phyloP scores from a whole-genome alignment of 116 monocot genomes.

The Dioscorea cayenensis region DNA sequence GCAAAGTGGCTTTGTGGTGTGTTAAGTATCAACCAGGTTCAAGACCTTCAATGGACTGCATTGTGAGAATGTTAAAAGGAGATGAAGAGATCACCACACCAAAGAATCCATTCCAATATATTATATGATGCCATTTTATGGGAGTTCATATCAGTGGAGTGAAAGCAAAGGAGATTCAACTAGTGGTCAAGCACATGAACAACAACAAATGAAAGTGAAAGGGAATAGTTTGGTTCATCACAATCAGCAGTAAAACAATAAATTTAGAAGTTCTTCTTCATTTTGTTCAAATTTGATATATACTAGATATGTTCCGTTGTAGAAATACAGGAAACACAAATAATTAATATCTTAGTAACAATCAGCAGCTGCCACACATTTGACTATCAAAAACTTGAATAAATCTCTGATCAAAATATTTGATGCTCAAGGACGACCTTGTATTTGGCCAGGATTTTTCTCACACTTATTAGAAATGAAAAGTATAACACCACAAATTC shows the following conservation, averaged over 20 bases:
- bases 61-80: constrained; percentile 29
- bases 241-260: not conserved
- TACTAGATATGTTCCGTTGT: not conserved
- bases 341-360: too few relatives aligned
- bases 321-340: too few relatives aligned
- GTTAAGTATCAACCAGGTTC: constrained; percentile 16
- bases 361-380: too few relatives aligned
- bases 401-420: too few relatives aligned
- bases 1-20: constrained; percentile 21
- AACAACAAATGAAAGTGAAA: not conserved
- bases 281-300: not conserved
- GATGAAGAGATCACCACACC: constrained; percentile 3
- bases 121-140: not conserved
- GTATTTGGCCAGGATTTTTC: too few relatives aligned
- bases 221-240: not conserved
- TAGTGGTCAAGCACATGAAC: not conserved
- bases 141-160: not conserved
- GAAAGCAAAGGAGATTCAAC: not conserved
- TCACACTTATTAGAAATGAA: too few relatives aligned
- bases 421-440: too few relatives aligned
- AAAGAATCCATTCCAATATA: constrained; percentile 10
- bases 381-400: too few relatives aligned
- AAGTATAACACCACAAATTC: too few relatives aligned
- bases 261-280: not conserved
- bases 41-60: constrained; percentile 17